These are phyloP conservation scores for Sporothrix phasma DNA, from an alignment of 2,329 filamentous ascomycete species.

Conservation along the genomic window DNA sequence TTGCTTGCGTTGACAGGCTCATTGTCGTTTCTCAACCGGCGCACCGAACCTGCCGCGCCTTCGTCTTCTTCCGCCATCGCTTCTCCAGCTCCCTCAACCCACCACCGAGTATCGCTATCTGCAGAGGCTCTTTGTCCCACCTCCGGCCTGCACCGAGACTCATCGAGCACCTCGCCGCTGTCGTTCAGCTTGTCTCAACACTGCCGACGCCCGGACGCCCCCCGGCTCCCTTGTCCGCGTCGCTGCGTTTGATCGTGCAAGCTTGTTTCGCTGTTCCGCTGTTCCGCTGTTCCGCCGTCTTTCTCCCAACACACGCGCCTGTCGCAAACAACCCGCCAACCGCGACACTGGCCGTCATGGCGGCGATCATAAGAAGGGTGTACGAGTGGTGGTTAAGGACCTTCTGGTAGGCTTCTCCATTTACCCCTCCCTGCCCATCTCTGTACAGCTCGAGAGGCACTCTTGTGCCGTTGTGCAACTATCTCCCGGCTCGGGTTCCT, in stretches of 20 bases:
- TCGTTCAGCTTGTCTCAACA: neutral
- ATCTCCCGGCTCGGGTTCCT: neutral
- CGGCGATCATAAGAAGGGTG: conserved; percentile 81
- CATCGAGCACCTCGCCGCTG: neutral
- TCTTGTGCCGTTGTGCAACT: neutral
- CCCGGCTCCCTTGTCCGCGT: neutral
- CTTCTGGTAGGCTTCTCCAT: conserved; percentile 67
- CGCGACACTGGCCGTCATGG: conserved; percentile 50
- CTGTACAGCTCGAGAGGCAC: neutral
- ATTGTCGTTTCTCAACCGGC: neutral
- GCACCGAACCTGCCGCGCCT: neutral
- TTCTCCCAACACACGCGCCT: neutral
- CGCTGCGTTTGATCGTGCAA: neutral
- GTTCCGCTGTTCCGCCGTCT: neutral
- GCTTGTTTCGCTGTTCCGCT: neutral
- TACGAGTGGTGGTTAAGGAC: conserved; percentile 98
- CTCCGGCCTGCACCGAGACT: neutral
- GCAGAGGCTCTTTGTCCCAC: neutral
- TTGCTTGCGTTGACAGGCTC: neutral
- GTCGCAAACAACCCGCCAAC: neutral
- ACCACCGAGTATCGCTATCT: neutral
- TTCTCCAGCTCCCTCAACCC: neutral
- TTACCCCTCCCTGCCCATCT: conserved; percentile 20
- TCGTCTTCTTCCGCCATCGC: neutral
- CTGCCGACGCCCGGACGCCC: neutral